Base-by-base conservation (phyloP, 148 eudicot species). In the Linanthus parryae region DNA sequence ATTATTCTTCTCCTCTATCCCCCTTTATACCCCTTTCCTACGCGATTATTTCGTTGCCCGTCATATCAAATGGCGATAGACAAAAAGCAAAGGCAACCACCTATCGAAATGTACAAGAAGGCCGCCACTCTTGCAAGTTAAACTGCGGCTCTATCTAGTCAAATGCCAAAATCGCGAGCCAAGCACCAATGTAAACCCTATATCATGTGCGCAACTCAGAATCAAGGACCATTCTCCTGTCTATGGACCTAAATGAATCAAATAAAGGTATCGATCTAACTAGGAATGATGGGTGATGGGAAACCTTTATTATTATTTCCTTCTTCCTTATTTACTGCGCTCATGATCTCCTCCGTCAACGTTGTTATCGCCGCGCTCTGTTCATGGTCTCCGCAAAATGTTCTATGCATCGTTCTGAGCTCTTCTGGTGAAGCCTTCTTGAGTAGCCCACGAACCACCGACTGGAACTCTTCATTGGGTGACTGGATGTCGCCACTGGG, bases 391-490 rank as follows among this genome's bases (percentile, higher is more conserved):
- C 67, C 56, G 65, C 64, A 36, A 42, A 70, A 39, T 20, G 74
- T 41, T 18, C 64, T 57, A 3, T 58, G 59, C 64, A 70, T 24
- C 36, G 54, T 60, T 48, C 52, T 62, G 58, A 77, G 22, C 47
- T 73, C 75, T 44, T 77, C 76, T 4, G 54, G 20, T 37, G 54
- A 59, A 22, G 70, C 70, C 54, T 77, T 73, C 33, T 59, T 62
- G 55, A 70, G 27, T 25, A 77, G 60, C 25, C 68, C 58, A 52
- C 42, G 39, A 29, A 64, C 31, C 26, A 58, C 41, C 0, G 57
- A 40, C 26, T 24, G 49, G 8, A 39, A 55, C 16, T 39, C 61
- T 19, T 65, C 63, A 26, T 64, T 44, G 2, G 60, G 30, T 40
- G 67, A 40, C 24, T 28, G 35, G 24, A 29, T 24, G 14, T 24